Evolutionary conservation across 164 flowering plant genomes (phyloP), one percentile per base, ranked within the genome.

Genomic region (Tetracentron sinense): DNA sequence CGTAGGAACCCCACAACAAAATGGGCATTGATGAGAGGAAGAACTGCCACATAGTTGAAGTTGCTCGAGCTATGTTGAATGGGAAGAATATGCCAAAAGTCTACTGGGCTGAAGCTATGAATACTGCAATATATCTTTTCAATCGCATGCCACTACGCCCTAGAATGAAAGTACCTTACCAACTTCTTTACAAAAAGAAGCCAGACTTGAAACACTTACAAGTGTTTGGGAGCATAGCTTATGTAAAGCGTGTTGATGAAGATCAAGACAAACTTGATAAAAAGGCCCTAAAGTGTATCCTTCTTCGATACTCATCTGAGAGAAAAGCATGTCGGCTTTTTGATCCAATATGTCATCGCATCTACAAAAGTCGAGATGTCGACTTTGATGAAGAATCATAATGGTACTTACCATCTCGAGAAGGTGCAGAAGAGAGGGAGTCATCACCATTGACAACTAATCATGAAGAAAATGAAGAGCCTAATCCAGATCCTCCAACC

Each of bases 161-260:
- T n/a, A n/a, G n/a, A n/a, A n/a, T n/a, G n/a, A n/a, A n/a, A n/a
- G n/a, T n/a, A n/a, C n/a, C n/a, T n/a, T n/a, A n/a, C n/a, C n/a
- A n/a, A n/a, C n/a, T n/a, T n/a, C n/a, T n/a, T n/a, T n/a, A n/a
- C n/a, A n/a, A n/a, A n/a, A n/a, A n/a, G n/a, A n/a, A n/a, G n/a
- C n/a, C n/a, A n/a, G n/a, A n/a, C n/a, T n/a, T n/a, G n/a, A n/a
- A n/a, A n/a, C n/a, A n/a, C n/a, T n/a, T 54, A 8, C 16, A 27
- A 23, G 30, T 54, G 27, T 54, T 54, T 54, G 56, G 56, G 17
- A 12, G 56, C 21, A 23, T 54, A 54, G 56, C 56, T 26, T 27
- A 54, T 54, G 56, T 54, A 21, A 54, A 27, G 56, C 30, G n/a
- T n/a, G n/a, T n/a, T n/a, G n/a, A n/a, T n/a, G n/a, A n/a, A n/a